These are phyloP conservation scores for Moniliella sp. DNA, from an alignment of 1,284 basidiomycete species.

Conservation along the genomic window DNA sequence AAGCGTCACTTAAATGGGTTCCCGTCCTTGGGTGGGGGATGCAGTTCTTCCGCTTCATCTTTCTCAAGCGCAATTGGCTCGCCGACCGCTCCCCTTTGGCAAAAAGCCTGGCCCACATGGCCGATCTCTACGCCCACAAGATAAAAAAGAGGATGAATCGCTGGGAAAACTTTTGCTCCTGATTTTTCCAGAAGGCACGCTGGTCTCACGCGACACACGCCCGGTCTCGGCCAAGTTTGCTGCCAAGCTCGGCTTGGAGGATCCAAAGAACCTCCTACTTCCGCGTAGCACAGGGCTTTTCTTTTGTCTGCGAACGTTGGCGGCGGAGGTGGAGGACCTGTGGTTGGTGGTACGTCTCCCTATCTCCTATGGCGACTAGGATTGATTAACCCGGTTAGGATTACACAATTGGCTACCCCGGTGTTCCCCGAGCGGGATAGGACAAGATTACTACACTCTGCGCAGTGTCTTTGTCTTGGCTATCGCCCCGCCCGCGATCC, in stretches of 20 bases:
- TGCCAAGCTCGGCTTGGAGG: slow-evolving; percentile 35
- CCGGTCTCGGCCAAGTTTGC: slow-evolving; percentile 18
- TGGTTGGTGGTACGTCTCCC: slow-evolving; percentile 45
- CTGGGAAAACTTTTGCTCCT: slow-evolving; percentile 15
- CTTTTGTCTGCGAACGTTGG: slow-evolving; percentile 57
- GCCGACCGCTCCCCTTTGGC: slow-evolving; percentile 11
- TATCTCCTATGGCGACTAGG: no score
- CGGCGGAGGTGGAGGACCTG: slow-evolving; percentile 53
- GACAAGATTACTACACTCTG: slow-evolving; percentile 65
- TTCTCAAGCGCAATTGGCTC: slow-evolving; percentile 15
- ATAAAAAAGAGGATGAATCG: slow-evolving; percentile 1
- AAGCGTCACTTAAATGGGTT: slow-evolving; percentile 16
- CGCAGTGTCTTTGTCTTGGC: slow-evolving; percentile 62
- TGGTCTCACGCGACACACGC: slow-evolving; percentile 14
- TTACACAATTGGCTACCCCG: slow-evolving; percentile 63
- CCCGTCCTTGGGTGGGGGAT: slow-evolving; percentile 22
- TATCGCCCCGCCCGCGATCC: slow-evolving; percentile 60
- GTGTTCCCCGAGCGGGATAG: slow-evolving; percentile 40
- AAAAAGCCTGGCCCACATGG: slow-evolving; percentile 7
- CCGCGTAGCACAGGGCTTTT: slow-evolving; percentile 75
- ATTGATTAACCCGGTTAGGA: slow-evolving; percentile 5
- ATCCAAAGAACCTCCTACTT: slow-evolving; percentile 56
- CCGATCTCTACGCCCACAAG: slow-evolving; percentile 1
- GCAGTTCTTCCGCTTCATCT: slow-evolving; percentile 27
- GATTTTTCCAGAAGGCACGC: slow-evolving; percentile 26